Evolutionary conservation across 1,284 basidiomycete genomes (phyloP).

Genomic region (Tilletia indica): DNA sequence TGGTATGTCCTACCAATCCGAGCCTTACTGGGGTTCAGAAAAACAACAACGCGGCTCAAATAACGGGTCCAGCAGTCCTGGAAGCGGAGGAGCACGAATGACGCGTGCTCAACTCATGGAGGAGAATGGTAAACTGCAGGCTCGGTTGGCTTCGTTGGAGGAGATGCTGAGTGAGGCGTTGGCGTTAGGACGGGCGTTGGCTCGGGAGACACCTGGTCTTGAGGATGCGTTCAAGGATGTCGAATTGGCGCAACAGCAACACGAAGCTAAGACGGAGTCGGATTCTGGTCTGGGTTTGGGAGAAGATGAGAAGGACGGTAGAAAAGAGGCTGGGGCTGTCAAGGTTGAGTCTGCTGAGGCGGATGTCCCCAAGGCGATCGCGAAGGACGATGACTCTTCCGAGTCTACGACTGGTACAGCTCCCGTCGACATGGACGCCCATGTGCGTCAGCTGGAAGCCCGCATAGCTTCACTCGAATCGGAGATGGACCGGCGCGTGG

Average conservation of each 20-base stretch:
- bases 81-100: neutral
- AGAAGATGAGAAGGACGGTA: neutral
- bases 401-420: neutral
- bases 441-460: constrained; percentile 6
- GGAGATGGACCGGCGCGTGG: constrained; percentile 16
- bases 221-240: neutral
- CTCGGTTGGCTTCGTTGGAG: constrained; percentile 10
- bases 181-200: neutral
- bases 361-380: neutral
- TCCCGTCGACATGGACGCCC: neutral
- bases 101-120: constrained; percentile 14
- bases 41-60: neutral
- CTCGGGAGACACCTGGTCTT: neutral
- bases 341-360: neutral
- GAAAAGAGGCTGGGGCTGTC: neutral
- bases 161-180: constrained; percentile 14
- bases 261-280: neutral
- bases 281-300: neutral
- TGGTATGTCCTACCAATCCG: neutral
- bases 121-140: constrained; percentile 12
- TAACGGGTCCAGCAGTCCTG: neutral
- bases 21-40: neutral
- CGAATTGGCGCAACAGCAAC: neutral
- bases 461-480: constrained; percentile 9
- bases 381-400: neutral